phyloP scores from a whole-genome alignment of 768 basidiomycete species.

The Amanita fuliginea region DNA sequence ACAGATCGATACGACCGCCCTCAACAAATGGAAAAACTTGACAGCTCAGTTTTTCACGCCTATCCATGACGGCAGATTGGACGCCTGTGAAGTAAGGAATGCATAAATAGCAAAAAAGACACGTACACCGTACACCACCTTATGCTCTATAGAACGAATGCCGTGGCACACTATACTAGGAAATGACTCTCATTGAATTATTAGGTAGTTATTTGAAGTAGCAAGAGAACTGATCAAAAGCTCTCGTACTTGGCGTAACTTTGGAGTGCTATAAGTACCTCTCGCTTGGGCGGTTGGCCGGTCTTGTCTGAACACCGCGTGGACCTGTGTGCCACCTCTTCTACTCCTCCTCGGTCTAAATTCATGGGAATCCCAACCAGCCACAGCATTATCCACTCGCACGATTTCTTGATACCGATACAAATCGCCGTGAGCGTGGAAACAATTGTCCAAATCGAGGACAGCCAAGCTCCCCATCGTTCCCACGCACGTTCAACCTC shows the following conservation, averaged over 20 bases:
- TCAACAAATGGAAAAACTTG: no score
- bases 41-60: neutral
- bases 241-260: neutral
- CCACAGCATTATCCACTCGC: neutral
- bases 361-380: neutral
- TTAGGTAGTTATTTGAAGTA: neutral
- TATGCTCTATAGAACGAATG: neutral
- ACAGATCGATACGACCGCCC: no score
- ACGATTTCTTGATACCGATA: neutral
- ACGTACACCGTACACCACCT: neutral
- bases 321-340: neutral
- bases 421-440: slow-evolving; percentile 17
- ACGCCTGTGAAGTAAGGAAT: neutral
- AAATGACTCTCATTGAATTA: neutral
- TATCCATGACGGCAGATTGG: neutral
- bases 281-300: no score
- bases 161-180: neutral
- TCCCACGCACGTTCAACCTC: slow-evolving; percentile 17
- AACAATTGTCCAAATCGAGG: slow-evolving; percentile 16
- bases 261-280: neutral
- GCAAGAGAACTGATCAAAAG: neutral
- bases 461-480: slow-evolving; percentile 6
- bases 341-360: neutral
- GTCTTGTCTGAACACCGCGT: neutral
- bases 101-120: neutral